Base-by-base conservation (phyloP, 345 rosid species). In the Stellera chamaejasme region DNA sequence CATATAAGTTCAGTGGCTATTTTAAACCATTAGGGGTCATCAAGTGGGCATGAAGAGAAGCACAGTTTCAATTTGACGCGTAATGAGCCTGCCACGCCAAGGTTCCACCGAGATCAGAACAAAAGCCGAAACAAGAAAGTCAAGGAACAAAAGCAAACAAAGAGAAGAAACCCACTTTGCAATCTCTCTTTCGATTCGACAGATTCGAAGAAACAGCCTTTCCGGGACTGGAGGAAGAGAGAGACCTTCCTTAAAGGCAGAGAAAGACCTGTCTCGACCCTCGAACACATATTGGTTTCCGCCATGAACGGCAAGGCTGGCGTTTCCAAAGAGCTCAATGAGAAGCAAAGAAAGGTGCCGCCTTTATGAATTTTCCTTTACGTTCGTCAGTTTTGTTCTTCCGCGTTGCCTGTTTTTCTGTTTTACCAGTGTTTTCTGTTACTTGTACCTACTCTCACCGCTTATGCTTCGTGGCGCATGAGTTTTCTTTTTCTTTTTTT, bases 231-330 rank as follows among this genome's bases (percentile, higher is more conserved):
- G 5, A 36, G 19, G 39, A 14, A 47, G 27, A 23, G 25, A 27
- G 43, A 12, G 23, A 55, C 26, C 14, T 55, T 51, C 32, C 7
- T 27, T 13, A 47, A 10, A 55, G 67, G 45, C 44, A 52, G 9
- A 56, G 42, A 57, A 13, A 27, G 39, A 32, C 39, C 39, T 8
- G 9, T 32, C 9, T 32, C 39, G 39, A 32, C 39, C 3, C 39
- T 32, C 39, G 1, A 5, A 32, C 23, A 5, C 39, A 32, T 32
- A 32, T 32, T 32, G 39, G 5, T 46, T 32, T 27, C 48, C 52
- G 61, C 47, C 66, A 83, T 83, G 90, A 83, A 83, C 75, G 65
- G 67, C 76, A 83, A 83, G 72, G 86, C 84, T 43, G 52, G 54
- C 45, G 90, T 83, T 65, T 80, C 90, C 44, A 78, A 78, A 66